Evolutionary conservation across 139 green algal genomes (phyloP), one percentile per base, ranked within the genome.

Genomic region (Volvox reticuliferus): DNA sequence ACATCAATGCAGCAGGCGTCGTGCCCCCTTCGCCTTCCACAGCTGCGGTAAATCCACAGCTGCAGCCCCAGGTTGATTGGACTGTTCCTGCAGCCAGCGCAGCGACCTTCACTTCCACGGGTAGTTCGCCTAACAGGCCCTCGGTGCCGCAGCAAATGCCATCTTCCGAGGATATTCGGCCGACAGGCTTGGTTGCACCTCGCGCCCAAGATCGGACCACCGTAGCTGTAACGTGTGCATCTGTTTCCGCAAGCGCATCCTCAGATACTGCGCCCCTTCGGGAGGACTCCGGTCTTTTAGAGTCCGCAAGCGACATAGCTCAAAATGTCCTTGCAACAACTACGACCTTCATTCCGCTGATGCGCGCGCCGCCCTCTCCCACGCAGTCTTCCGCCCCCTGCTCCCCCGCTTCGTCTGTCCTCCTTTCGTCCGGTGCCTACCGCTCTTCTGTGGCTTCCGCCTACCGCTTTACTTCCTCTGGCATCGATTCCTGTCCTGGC

Each of bases 261-360:
- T 55, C 44, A 55, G 44, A 55, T 55, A 9, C 44, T 12, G 65
- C 65, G 65, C 65, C 71, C 21, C 16, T 21, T 36, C 71, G 35
- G 71, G 71, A 79, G 71, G 71, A 79, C 71, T 79, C 71, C 71
- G 71, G 26, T 21, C 71, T 79, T 30, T 79, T 79, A 30, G 71
- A 36, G 21, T 79, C 71, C 21, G 71, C 71, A 1, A 1, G 71
- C 32, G 75, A 81, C 75, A 20, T 81, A 12, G 1, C 75, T 1
- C 75, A 81, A 19, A 30, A 81, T 24, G 32, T 19, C 32, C 32
- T 55, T 20, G 33, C 14, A 19, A 37, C 71, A 19, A 35, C 30
- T 20, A 81, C 75, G 13, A 81, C 75, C 32, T 81, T 61, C 75
- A 81, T 81, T 35, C 75, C 75, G n/a, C 14, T 81, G 2, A 81